Base-by-base conservation (phyloP, 345 rosid genomes). In the Mercurialis annua region DNA sequence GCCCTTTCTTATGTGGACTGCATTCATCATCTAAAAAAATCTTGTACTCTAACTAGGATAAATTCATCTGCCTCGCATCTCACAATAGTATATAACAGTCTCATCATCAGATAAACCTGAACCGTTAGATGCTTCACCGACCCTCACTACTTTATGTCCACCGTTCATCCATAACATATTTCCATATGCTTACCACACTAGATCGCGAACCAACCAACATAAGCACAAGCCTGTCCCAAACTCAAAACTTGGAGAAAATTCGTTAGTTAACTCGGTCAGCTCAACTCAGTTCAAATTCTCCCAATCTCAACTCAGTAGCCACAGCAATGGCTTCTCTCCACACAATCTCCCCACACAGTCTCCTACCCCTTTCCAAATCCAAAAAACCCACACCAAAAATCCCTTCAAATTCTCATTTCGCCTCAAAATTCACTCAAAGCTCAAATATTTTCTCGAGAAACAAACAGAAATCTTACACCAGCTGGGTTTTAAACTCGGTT, bases 291-390 rank as follows among this genome's bases (percentile, higher is more conserved):
- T 72, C 65, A n/a, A n/a, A n/a, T n/a, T n/a, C 73, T 76, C 81
- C 81, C 77, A 29, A 12, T 40, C 51, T 53, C 33, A 50, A 57
- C 78, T 46, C 74, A 64, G 68, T 20, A 11, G 48, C 73, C 60
- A 40, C 44, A 42, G 0, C 64, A 72, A 92, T 92, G 98, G 94
- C 96, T n/a, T 78, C 90, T 57, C 78, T 88, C 65, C 85, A 83
- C 66, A 62, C 84, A 69, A 78, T 85, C 57, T 81, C 87, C 47
- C 82, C 92, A 0, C 92, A 67, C 15, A 75, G 77, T 69, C 77
- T 88, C 46, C 71, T 83, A 30, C 75, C 85, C 65, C 81, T 82
- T 31, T 77, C 89, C 5, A 92, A 90, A 65, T 81, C 78, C 24
- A 69, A 62, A 54, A 78, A 68, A 63, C 49, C 72, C 69, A 65